These are phyloP conservation scores for Pholiota conissans DNA, from an alignment of 768 basidiomycete genomes.

Conservation along the genomic window DNA sequence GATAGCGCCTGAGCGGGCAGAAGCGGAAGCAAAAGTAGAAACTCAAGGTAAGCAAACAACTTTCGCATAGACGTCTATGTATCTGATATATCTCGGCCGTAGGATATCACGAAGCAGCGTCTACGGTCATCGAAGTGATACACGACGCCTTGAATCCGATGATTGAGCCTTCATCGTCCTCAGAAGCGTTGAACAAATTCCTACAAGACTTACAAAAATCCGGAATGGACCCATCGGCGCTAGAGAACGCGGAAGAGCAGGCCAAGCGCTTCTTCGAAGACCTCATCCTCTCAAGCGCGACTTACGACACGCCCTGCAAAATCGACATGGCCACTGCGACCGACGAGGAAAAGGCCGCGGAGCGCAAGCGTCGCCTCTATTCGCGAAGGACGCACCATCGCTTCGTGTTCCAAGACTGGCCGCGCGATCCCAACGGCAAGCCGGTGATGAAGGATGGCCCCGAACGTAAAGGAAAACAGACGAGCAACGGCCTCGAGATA, in stretches of 20 bases:
- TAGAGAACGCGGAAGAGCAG: neutral
- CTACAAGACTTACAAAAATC: no score
- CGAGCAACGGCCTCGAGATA: conserved; percentile 29
- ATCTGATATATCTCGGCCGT: no score
- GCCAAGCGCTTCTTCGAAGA: neutral
- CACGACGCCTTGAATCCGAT: no score
- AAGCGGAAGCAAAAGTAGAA: no score
- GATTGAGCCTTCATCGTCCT: no score
- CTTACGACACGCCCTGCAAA: neutral
- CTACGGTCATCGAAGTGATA: no score
- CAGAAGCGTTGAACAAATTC: neutral
- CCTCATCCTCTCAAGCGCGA: neutral
- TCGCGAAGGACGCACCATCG: conserved; percentile 12
- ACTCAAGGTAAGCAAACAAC: no score
- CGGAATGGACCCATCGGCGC: neutral
- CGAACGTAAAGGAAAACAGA: conserved; percentile 25
- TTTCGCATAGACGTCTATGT: no score
- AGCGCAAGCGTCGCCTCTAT: neutral
- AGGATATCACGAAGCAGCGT: no score
- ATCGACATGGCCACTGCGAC: neutral
- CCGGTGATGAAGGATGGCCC: conserved; percentile 14
- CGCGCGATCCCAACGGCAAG: conserved; percentile 29
- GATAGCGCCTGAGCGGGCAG: no score
- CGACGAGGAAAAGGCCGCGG: neutral
- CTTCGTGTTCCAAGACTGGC: conserved; percentile 29